phyloP scores from a whole-genome alignment of 2,329 filamentous ascomycete species.

The Trichoderma sp. region DNA sequence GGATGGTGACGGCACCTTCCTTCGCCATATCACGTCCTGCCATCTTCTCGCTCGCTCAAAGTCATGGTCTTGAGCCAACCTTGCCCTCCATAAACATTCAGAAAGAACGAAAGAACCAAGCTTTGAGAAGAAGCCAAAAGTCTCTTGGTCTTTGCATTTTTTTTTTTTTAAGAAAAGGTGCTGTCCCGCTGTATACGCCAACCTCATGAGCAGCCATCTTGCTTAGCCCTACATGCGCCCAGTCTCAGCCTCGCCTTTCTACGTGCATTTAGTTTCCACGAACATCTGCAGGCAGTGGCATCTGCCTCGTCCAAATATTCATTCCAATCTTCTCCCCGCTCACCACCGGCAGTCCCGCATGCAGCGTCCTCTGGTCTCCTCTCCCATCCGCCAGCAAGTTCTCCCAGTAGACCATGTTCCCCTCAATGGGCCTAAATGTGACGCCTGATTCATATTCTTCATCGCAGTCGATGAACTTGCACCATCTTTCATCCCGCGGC shows the following conservation, averaged over 20 bases:
- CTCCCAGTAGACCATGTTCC: slow-evolving; percentile 55
- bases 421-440: slow-evolving; percentile 52
- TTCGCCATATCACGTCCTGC: background rate
- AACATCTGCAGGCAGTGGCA: slow-evolving; percentile 40
- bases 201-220: background rate
- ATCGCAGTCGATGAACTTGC: slow-evolving; percentile 53
- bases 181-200: background rate
- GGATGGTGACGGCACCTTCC: background rate
- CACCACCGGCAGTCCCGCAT: slow-evolving; percentile 52
- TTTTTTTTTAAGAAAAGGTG: too few relatives aligned
- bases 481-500: slow-evolving; percentile 47
- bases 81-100: too few relatives aligned
- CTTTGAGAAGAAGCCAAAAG: background rate
- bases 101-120: background rate
- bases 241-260: background rate
- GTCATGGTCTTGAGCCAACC: background rate
- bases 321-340: slow-evolving; percentile 54
- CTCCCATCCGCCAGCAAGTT: slow-evolving; percentile 47
- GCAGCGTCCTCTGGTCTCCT: slow-evolving; percentile 50
- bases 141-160: too few relatives aligned
- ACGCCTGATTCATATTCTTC: slow-evolving; percentile 51
- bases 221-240: background rate
- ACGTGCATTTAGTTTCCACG: background rate
- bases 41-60: background rate
- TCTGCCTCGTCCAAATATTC: slow-evolving; percentile 57